Base-by-base conservation (phyloP, 1,139 yeast species). In the Yamadazyma conglobata region DNA sequence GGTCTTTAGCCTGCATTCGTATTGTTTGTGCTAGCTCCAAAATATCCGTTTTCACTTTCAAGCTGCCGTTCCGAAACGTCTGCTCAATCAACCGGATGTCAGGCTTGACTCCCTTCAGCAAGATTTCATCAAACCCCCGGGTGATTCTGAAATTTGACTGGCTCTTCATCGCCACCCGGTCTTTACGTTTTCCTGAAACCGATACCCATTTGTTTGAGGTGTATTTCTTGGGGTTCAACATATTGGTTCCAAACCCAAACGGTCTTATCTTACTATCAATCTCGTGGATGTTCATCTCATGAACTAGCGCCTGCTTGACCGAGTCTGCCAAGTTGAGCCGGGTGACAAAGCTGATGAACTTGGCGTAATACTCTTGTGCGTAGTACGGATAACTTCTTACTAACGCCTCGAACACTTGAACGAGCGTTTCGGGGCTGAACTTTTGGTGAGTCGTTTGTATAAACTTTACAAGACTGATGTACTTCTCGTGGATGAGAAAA, bases 101-200 rank as follows among this genome's bases (percentile, higher is more conserved):
- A 0, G 73, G 73, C 23, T 51, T 46, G 4, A 65, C 54, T 0
- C 72, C 73, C 31, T 50, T 50, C 12, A 54, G 42, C 20, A 63
- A 32, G 7, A 67, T 36, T 12, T 58, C 65, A 7, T 43, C 42
- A 31, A 67, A 61, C 7, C 73, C 74, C 27, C 50, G 46, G 13
- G 52, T 48, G 21, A 63, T 43, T 22, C 73, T 42, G 38, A 56
- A 64, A 18, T 52, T 52, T 2, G 61, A 46, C 33, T 66, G 71
- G 7, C 12, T 25, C 15, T 22, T 23, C 10, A 21, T 18, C 4
- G 15, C 10, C 8, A 8, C 16, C 8, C 14, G 15, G 4, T 10
- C 12, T 8, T 7, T 13, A 19, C 24, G 7, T 15, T 14, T 15
- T 13, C 16, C 10, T 6, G 28, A 11, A 15, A 39, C 25, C n/a